Base-by-base conservation (phyloP, 441 rosid species). In the Bocquillonia castaneifolia region DNA sequence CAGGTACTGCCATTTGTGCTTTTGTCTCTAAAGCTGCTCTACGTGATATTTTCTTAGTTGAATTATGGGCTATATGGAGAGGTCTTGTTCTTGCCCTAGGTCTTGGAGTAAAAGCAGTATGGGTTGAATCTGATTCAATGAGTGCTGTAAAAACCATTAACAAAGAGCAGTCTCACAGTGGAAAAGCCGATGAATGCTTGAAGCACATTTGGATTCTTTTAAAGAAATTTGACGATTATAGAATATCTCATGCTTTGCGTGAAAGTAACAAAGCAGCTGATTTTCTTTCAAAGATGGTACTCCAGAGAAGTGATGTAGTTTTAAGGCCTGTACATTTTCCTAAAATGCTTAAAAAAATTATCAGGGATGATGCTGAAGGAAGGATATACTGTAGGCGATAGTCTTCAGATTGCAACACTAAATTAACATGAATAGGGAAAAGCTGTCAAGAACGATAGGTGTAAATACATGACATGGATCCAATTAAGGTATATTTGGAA, bases 181-280 rank as follows among this genome's bases (percentile, higher is more conserved):
- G 72, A 22, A 80, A 72, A 76, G 62, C 79, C 20, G 54, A 56
- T 42, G 58, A 57, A 6, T 77, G 71, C 68, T 77, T 80, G 73
- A 66, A 70, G 52, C 72, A 63, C n/a, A 72, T 80, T 7, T 70
- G 79, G 81, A 18, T 10, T 18, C 81, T 80, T 20, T 25, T 80
- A 18, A 44, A 59, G 2, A 71, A 56, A 66, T 77, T 80, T 52
- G 74, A 77, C 34, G 51, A 26, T 34, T 53, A 36, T 10, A 5
- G n/a, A 12, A 71, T 80, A 23, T 72, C 79, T 59, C 83, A 80
- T 20, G 67, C 83, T 32, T 80, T 79, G 81, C 75, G 83, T 1
- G 83, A 80, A 67, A 75, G 76, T 39, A 77, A 80, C 39, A 74
- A 60, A 70, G 81, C 83, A 47, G 81, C 84, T 20, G 84, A 80